Base-by-base conservation (phyloP, 2,329 filamentous ascomycete species). In the Penicillium brasilianum region DNA sequence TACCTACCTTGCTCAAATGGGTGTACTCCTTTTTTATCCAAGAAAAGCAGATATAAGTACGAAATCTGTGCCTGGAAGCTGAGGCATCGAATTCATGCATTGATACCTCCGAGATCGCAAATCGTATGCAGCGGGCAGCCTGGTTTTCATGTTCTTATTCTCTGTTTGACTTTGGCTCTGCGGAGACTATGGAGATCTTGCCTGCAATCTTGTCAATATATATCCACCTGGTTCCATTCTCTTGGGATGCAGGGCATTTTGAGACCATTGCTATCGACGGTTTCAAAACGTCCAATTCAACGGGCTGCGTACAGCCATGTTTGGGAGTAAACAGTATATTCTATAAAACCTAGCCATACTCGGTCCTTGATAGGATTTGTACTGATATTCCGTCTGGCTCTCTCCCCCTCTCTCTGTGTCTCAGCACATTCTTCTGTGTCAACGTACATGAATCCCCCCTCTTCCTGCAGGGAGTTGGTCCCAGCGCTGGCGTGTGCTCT, bases 41-140 rank as follows among this genome's bases (percentile, higher is more conserved):
- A 28, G 6, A 28, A 28, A 28, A 28, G 25, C 25, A 28, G 6
- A 28, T 28, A 28, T 28, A 48, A 50, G 48, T 32, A 32, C 48
- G 30, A 50, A 50, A 28, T 10, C 22, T 18, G 28, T 57, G 60
- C 57, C 60, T 62, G 22, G 57, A 30, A 50, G 30, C 20, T 55
- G 60, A 62, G 60, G 60, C 60, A 60, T 18, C 57, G 41, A 60
- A 32, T 57, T 51, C 49, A 59, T 56, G 49, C 46, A 34, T 18
- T 30, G 44, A 30, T 30, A 30, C n/a, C 28, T 28, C 48, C 48
- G 48, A 34, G 25, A 50, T 50, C 30, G 48, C 9, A 50, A 18
- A 32, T 50, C 60, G 49, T 48, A 48, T 18, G 3, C 7, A 18
- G 30, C 48, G 3, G 20, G 28, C 50, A 8, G 28, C 48, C 48